Base-by-base conservation (phyloP, 2,329 filamentous ascomycete species). In the Aspergillus novoparasiticus region DNA sequence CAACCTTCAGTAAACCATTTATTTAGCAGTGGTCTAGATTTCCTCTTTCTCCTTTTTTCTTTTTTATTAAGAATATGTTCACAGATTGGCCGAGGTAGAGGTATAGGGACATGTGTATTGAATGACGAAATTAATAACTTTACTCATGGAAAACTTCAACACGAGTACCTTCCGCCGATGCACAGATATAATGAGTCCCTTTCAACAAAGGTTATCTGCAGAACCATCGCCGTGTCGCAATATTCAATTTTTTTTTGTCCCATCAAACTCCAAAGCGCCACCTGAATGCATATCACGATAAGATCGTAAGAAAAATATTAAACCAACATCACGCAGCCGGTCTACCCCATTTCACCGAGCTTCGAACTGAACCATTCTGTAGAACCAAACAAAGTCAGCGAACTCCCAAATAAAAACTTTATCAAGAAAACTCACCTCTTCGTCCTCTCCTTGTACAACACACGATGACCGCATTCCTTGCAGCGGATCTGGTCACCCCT, bases 331-430 rank as follows among this genome's bases (percentile, higher is more conserved):
- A 19, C n/a, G 23, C 23, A 26, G 28, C 19, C 57, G n/a, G 10
- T 32, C 53, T 23, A 28, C 34, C 46, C 32, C 34, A 14, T 26
- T 67, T 85, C 80, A 98, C 81, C 94, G 88, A 58, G 95, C 95
- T 84, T 99, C 94, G 75, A 99, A 98, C 82, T 99, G 95, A 58
- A 98, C 94, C 94, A 98, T 97, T 75, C 94, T 96, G 71, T 60
- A 61, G 4, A 51, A 21, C 16, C 51, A 58, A 55, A 26, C 9
- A 21, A 6, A 21, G n/a, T 60, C 32, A 66, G 62, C 28, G 51
- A n/a, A 34, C 12, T 19, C 32, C 5, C 53, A 41, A 19, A 16
- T 6, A 12, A 34, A 60, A 16, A 46, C 23, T 54, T 61, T 12
- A 6, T 58, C 56, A 64, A 54, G 57, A n/a, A 57, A 8, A 53